Evolutionary conservation across 371 early-diverging fungal species (phyloP).

Genomic region (Actinomucor elegans): DNA sequence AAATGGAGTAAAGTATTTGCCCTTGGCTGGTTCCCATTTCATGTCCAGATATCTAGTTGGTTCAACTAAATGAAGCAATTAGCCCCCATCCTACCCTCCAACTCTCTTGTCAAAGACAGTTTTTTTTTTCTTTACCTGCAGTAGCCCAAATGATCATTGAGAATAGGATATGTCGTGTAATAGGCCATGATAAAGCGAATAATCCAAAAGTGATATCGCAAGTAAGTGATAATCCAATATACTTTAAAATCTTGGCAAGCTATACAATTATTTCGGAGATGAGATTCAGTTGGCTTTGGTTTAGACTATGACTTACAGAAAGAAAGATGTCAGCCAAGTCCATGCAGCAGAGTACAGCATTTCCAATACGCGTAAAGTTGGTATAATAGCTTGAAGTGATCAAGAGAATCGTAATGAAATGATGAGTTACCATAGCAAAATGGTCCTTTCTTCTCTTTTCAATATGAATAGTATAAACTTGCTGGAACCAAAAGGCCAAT

Average conservation of each 20-base stretch:
- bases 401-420: slow-evolving; percentile 72
- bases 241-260: slow-evolving; percentile 77
- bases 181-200: slow-evolving; percentile 79
- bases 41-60: slow-evolving; percentile 45
- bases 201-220: slow-evolving; percentile 76
- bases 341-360: slow-evolving; percentile 78
- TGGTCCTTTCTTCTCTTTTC: slow-evolving; percentile 84
- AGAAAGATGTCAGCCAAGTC: slow-evolving; percentile 84
- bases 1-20: slow-evolving; percentile 55
- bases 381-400: slow-evolving; percentile 68
- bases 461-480: slow-evolving; percentile 67
- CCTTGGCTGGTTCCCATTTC: slow-evolving; percentile 70
- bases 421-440: slow-evolving; percentile 77
- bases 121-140: slow-evolving; percentile 27
- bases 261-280: slow-evolving; percentile 14
- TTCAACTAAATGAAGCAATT: slow-evolving; percentile 31
- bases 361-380: slow-evolving; percentile 81
- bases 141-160: slow-evolving; percentile 57
- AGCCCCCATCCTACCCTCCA: not conserved
- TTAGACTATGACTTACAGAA: slow-evolving; percentile 39
- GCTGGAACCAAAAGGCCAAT: slow-evolving; percentile 82
- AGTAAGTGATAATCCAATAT: slow-evolving; percentile 53
- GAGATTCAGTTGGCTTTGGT: not conserved
- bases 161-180: slow-evolving; percentile 72
- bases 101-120: not conserved